Conservation (phyloP, 2,329 filamentous ascomycete genomes). For the Apiospora arundinis region DNA sequence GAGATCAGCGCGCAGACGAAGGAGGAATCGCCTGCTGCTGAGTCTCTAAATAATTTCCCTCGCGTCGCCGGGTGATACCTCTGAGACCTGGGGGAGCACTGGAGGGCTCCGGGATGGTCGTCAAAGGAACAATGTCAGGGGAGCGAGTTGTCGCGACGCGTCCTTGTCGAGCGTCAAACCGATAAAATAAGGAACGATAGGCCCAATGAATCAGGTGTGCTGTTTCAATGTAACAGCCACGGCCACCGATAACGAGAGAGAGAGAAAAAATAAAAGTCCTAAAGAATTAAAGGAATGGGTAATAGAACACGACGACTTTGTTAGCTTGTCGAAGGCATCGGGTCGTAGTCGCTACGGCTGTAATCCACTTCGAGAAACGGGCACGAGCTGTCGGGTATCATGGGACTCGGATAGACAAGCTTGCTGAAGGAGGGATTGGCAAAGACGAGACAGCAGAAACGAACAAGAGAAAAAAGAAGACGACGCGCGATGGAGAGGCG, state of each 20-base stretch:
- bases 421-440: slow-evolving; percentile 13
- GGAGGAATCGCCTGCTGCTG: slow-evolving; percentile 63
- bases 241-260: background rate
- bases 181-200: background rate
- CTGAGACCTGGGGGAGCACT: background rate
- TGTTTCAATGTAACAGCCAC: background rate
- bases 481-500: slow-evolving; percentile 18
- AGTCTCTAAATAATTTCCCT: slow-evolving; percentile 48
- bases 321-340: slow-evolving; percentile 28
- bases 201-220: slow-evolving; percentile 3
- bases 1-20: slow-evolving; percentile 69
- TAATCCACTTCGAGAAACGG: slow-evolving; percentile 11
- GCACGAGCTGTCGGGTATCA: slow-evolving; percentile 12
- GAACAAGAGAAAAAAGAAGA: slow-evolving; percentile 10
- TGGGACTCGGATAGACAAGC: slow-evolving; percentile 14
- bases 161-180: slow-evolving; percentile 4
- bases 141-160: slow-evolving; percentile 14
- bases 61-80: slow-evolving; percentile 6
- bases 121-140: slow-evolving; percentile 17
- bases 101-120: slow-evolving; percentile 13
- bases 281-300: slow-evolving; percentile 23
- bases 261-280: slow-evolving; percentile 5
- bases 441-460: background rate
- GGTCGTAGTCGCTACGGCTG: slow-evolving; percentile 23
- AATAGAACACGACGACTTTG: slow-evolving; percentile 22